Base-by-base conservation (phyloP, 768 basidiomycete species). In the Pisolithus orientalis region DNA sequence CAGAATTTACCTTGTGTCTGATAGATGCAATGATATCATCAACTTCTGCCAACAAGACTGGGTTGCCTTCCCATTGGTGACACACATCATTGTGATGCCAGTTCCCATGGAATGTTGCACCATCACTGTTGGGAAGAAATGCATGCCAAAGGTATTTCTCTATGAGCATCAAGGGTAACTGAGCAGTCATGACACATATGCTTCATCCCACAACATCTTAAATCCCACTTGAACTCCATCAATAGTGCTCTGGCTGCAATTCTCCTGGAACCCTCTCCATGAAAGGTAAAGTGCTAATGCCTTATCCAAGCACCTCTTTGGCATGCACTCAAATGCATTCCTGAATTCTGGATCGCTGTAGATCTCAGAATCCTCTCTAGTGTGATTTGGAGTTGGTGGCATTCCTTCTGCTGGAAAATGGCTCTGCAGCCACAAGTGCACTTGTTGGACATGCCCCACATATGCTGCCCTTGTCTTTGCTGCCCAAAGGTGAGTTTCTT, bases 31-130 rank as follows among this genome's bases (percentile, higher is more conserved):
- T 45, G 10, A 70, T 25, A 1, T 54, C 46, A 7, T 60, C 51
- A 2, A 71, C 61, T 14, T 57, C 55, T 25, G 43, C 44, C 0
- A 64, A 63, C 0, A 61, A 49, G 0, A 64, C 66, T 4, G 67
- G 71, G 49, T 65, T 65, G 2, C 71, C 69, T 5, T 56, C 45
- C 8, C 70, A 65, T 1, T 31, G 44, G 1, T 55, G 56, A 1
- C 59, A 63, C 3, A 46, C 53, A 44, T 64, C 39, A 21, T 70
- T 51, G 17, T 57, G 59, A 6, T 39, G 28, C 55, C 70, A 73
- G 2, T 31, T 43, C 6, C 68, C 66, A 1, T 44, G 46, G 52
- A 70, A 71, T 14, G 50, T 57, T n/a, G 59, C 60, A 24, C 58
- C 57, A 24, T 54, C 57, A 40, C 64, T 65, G 38, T 27, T 21